Conservation (phyloP, 2,329 filamentous ascomycete genomes). For the Aspergillus sergii region DNA sequence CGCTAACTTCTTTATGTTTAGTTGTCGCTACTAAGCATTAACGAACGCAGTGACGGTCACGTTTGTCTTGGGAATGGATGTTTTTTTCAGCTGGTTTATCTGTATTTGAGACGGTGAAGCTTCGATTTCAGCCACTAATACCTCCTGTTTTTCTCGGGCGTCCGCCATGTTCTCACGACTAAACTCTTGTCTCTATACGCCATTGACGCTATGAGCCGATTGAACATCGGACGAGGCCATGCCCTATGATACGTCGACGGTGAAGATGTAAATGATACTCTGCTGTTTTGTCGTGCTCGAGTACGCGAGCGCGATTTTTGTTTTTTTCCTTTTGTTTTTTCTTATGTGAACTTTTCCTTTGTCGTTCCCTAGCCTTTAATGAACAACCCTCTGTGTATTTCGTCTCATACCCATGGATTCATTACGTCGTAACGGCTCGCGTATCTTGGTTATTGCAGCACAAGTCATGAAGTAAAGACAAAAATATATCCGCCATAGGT, state of each 20-base stretch:
- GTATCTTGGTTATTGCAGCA: background rate
- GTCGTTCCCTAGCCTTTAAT: constrained; percentile 27
- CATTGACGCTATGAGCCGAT: constrained; percentile 32
- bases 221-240: constrained; percentile 29
- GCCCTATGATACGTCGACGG: constrained; percentile 30
- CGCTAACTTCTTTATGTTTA: constrained; percentile 23
- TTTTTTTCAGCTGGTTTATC: constrained; percentile 38
- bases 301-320: constrained; percentile 30
- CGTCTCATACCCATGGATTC: background rate
- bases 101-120: constrained; percentile 30
- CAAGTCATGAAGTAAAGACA: background rate
- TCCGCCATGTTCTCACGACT: constrained; percentile 35
- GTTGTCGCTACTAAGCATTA: constrained; percentile 51
- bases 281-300: constrained; percentile 38
- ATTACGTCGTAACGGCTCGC: background rate
- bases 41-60: constrained; percentile 29
- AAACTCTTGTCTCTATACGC: constrained; percentile 30
- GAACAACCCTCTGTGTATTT: constrained; percentile 13
- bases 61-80: constrained; percentile 35
- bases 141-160: constrained; percentile 38
- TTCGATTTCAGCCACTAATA: constrained; percentile 41
- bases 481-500: background rate
- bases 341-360: constrained; percentile 13
- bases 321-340: constrained; percentile 7
- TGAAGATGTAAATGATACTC: constrained; percentile 49